Evolutionary conservation across 768 basidiomycete species (phyloP).

Genomic region (Asterophora lycoperdoides): DNA sequence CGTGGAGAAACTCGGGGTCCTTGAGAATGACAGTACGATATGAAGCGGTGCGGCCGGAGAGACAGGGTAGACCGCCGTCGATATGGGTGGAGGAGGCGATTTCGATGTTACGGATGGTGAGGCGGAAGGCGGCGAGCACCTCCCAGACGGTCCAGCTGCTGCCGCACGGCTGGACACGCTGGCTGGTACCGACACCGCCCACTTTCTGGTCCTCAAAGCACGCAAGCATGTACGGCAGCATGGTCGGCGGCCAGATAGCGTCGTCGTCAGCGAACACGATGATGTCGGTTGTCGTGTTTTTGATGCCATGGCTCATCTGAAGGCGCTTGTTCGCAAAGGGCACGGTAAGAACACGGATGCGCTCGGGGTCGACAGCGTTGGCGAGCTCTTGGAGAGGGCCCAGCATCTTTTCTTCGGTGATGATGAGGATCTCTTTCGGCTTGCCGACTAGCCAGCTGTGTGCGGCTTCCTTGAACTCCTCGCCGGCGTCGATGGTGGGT

Average conservation of each 20-base stretch:
- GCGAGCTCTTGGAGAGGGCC: conserved; percentile 88
- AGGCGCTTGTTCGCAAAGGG: conserved; percentile 92
- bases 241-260: conserved; percentile 91
- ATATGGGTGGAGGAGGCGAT: conserved; percentile 87
- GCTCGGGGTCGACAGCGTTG: conserved; percentile 76
- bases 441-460: conserved; percentile 89
- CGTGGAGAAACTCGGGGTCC: conserved; percentile 89
- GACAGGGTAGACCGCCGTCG: conserved; percentile 87
- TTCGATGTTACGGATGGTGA: conserved; percentile 93
- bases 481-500: conserved; percentile 93
- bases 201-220: conserved; percentile 94
- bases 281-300: conserved; percentile 86
- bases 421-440: conserved; percentile 74
- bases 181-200: conserved; percentile 88
- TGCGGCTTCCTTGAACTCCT: conserved; percentile 92
- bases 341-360: conserved; percentile 84
- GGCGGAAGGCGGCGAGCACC: conserved; percentile 87
- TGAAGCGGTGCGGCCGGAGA: conserved; percentile 90
- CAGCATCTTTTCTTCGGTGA: conserved; percentile 85
- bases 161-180: conserved; percentile 81
- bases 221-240: conserved; percentile 84
- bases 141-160: conserved; percentile 89
- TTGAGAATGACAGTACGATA: conserved; percentile 93
- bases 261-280: conserved; percentile 95
- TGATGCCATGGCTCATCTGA: conserved; percentile 92